Base-by-base conservation (phyloP, 2,329 filamentous ascomycete genomes). In the Metarhizium album region DNA sequence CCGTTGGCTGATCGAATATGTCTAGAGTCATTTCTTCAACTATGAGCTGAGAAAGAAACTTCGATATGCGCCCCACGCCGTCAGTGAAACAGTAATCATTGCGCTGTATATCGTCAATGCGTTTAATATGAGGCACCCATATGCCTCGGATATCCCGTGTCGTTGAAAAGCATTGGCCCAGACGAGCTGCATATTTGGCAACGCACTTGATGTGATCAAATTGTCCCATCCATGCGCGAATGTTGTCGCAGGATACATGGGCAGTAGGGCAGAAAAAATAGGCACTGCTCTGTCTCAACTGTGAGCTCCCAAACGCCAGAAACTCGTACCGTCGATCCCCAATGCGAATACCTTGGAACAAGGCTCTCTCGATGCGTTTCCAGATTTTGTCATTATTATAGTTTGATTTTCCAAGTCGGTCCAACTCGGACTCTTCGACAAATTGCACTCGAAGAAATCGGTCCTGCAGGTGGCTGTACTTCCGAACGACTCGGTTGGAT, bases 151-250 rank as follows among this genome's bases (percentile, higher is more conserved):
- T 82, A 11, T 86, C 82, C 53, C 87, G 74, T 0, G 93, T 98
- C 0, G 91, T 96, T 0, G 93, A 96, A 63, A 98, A 96, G 63
- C 90, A 96, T 67, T 97, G 93, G 0, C 93, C 93, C 18, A 97
- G 73, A 27, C 93, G 80, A 27, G 93, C 89, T 46, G 89, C 87
- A 63, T 90, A 87, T 61, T 95, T 96, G 29, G 91, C 90, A n/a
- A 95, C 79, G 24, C 86, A 79, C 50, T 76, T 80, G 65, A 96
- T 96, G 55, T 89, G 79, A 14, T 74, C 75, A 59, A 98, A 95
- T 14, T 85, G 71, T 0, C 93, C 93, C 85, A 97, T 95, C 80
- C 86, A 90, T 31, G 74, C 66, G 4, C 91, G 84, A 52, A 98
- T 96, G 47, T 84, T 75, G 18, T 85, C 78, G 49, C 88, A 88